Percentiles rank a stretch among this genome's conserved stretches.
Evolutionary conservation across 1,139 yeast species (phyloP).

Genomic region (Candida gigantensis): DNA sequence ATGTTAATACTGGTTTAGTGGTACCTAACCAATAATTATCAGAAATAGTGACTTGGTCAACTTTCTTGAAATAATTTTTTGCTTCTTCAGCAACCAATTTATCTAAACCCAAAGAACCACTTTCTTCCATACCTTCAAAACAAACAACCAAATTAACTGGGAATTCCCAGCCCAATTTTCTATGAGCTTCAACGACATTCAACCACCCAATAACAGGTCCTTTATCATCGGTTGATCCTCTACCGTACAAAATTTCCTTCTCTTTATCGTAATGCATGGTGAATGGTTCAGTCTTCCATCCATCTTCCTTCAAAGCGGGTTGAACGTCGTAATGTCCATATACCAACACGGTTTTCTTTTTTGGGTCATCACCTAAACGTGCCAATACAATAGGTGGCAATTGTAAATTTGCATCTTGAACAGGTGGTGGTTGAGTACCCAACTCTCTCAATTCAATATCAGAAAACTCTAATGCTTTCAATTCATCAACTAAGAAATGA

Average conservation of each 20-base stretch:
- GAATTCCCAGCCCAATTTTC: conserved; percentile 76
- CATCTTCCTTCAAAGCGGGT: conserved; percentile 90
- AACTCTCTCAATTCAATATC: conserved; percentile 81
- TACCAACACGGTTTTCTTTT: conserved; percentile 81
- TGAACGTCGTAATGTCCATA: conserved; percentile 99
- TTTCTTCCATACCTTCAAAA: conserved; percentile 99
- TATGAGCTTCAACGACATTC: conserved; percentile 88
- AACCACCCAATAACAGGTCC: conserved; percentile 99
- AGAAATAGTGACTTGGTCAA: conserved; percentile 92
- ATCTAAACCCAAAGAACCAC: conserved; percentile 92
- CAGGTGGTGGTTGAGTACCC: conserved; percentile 90
- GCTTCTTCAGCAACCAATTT: conserved; percentile 80
- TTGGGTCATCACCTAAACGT: conserved; percentile 77
- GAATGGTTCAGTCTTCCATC: conserved; percentile 95
- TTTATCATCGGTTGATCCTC: conserved; percentile 97
- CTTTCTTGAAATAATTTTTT: conserved; percentile 72
- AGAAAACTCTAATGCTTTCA: conserved; percentile 69
- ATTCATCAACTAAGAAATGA: conserved; percentile 69
- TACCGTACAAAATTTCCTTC: conserved; percentile 73
- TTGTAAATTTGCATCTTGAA: conserved; percentile 58
- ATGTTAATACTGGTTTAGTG: conserved; percentile 91
- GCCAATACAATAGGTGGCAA: conserved; percentile 94
- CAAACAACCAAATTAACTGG: conserved; percentile 93
- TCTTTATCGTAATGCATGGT: conserved; percentile 57
- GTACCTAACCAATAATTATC: conserved; percentile 99